Base-by-base conservation (phyloP, 169 alveolate species). In the Plasmodium coatneyi region DNA sequence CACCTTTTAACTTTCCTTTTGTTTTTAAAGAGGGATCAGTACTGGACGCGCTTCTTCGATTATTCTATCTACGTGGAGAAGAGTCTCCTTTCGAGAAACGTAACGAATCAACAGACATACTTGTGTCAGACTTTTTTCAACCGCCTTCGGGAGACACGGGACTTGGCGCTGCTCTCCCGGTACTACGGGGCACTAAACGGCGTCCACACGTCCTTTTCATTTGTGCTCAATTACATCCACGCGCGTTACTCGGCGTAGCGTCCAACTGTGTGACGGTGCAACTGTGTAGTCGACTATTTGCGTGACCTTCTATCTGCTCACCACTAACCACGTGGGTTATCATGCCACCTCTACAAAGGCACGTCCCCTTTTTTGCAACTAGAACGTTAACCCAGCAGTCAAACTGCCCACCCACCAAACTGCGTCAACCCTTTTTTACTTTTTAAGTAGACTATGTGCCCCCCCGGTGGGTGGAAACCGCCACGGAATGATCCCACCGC, bases 1-100 rank as follows among this genome's bases (percentile, higher is more conserved):
- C 28, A 84, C 74, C 28, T 84, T 30, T 32, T 84, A 72, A 84
- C 79, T 5, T 76, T 74, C 39, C 74, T 84, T 39, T 84, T 74
- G 54, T 84, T 28, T 46, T 52, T 54, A 43, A 72, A 84, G 78
- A 84, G 41, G 60, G 43, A 84, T 36, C 32, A 72, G n/a, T 19
- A 84, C 56, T 84, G 92, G 92, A 72, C 39, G 78, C 39, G n/a
- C 22, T 84, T 84, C 30, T 84, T 84, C 56, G 92, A 84, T 84
- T 84, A 84, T 49, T 84, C 84, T 19, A 74, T 84, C 3, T 84
- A 72, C 16, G 74, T 84, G 41, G 92, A 84, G 60, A 72, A 41
- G 32, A 16, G 66, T 10, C 28, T 84, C 16, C 43, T 32, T 39
- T 70, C 82, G 74, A 43, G 72, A 70, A 83, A 83, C 9, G 49